Evolutionary conservation across 164 flowering plant species (phyloP), one percentile per base, ranked within the genome.

Genomic region (Stephania japonica): DNA sequence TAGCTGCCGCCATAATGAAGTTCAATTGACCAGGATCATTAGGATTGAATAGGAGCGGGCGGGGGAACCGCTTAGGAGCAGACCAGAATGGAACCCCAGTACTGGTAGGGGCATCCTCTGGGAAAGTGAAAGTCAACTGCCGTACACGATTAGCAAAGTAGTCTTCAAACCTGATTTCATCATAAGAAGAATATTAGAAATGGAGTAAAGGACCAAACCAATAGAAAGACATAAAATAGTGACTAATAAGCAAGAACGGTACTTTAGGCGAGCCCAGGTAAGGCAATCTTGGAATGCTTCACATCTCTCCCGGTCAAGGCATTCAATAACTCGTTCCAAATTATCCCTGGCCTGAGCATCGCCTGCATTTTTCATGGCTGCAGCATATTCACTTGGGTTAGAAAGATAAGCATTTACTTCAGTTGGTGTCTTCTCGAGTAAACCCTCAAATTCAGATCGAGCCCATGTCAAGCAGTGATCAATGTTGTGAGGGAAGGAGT

Each of bases 381-480:
- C n/a, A 9, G 81, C 70, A 77, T 91, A 92, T 75, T 91, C 94
- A 66, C 71, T 76, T 14, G 98, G 91, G 41, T 82, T 89, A 47
- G 87, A 81, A 6, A 92, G 74, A 80, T 75, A 92, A 8, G 92
- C 87, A 83, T 92, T 92, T 19, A 87, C 98, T 81, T 91, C 98
- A 70, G 93, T 83, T 18, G 98, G 98, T 68, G 96, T 92, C 81
- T 92, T 92, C 86, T 91, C 98, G 56, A 92, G 89, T 83, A 91
- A 80, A 26, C 98, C 96, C 83, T 92, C 98, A 78, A 92, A 92
- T 78, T 91, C 98, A 11, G 96, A 92, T 41, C 96, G 86, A 65
- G 98, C 98, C 98, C 98, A 92, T 23, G 96, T 92, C 75, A 92
- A 80, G 80, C 97, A 92, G 75, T 92, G 96, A 76, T 92, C 97